A percentile compares a stretch with the other conserved stretches of the same genome.
Conservation (phyloP, 2,329 filamentous ascomycete species). For the Aspergillus novoparasiticus region DNA sequence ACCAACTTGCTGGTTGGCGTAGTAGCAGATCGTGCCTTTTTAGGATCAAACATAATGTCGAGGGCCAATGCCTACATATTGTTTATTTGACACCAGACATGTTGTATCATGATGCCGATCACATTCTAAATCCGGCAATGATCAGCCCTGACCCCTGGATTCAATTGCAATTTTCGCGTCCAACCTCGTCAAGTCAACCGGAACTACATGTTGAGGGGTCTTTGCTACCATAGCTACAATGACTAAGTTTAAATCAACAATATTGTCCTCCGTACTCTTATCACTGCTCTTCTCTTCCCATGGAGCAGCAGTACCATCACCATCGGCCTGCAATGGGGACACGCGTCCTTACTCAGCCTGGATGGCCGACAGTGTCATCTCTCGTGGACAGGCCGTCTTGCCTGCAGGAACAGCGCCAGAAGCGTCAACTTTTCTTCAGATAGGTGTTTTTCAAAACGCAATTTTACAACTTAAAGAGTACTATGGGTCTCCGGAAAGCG, state of each 20-base stretch:
- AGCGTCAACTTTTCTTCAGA: conserved; percentile 20
- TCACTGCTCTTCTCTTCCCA: neutral
- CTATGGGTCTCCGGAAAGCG: conserved; percentile 6
- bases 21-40: too few species aligned
- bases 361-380: conserved; percentile 33
- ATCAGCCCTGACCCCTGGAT: neutral
- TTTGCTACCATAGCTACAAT: neutral
- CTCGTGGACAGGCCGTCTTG: conserved; percentile 24
- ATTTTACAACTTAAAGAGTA: conserved; percentile 22
- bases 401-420: conserved; percentile 4
- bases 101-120: neutral
- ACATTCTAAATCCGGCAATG: neutral
- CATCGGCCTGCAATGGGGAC: neutral
- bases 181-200: neutral
- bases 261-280: neutral
- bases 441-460: conserved; percentile 29
- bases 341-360: conserved; percentile 26
- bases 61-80: neutral
- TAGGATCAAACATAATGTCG: too few species aligned
- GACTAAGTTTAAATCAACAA: neutral
- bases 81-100: neutral
- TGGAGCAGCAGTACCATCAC: neutral
- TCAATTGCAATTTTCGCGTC: neutral
- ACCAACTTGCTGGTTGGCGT: too few species aligned
- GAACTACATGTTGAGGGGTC: neutral